These are phyloP conservation scores for Immersiella caudata DNA, from an alignment of 495 filamentous ascomycete genomes.

Conservation along the genomic window DNA sequence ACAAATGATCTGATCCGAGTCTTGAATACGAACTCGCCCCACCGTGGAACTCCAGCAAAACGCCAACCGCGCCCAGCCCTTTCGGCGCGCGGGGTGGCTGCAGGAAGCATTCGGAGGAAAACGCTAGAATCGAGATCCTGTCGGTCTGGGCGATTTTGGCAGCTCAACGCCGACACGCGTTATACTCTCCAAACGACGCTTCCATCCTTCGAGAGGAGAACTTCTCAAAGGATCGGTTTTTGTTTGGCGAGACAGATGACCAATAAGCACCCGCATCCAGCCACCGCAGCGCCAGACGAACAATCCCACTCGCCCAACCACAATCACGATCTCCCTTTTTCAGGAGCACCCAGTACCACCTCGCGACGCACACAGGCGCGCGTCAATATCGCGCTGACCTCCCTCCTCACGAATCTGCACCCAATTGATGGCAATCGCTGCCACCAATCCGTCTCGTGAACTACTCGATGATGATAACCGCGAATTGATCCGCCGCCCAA, in stretches of 20 bases:
- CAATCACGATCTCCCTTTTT: not conserved
- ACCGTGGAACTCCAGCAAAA: slow-evolving; percentile 2
- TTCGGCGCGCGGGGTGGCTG: not conserved
- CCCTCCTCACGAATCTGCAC: not conserved
- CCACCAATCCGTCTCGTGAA: not conserved
- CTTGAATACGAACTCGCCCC: not conserved
- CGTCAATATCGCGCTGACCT: slow-evolving; percentile 17
- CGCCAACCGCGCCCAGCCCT: not conserved
- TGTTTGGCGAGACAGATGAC: not conserved
- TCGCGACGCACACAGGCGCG: slow-evolving; percentile 8
- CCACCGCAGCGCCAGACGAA: not conserved
- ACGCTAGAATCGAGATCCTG: slow-evolving; percentile 2
- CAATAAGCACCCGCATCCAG: not conserved
- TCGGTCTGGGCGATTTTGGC: not conserved
- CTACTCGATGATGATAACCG: not conserved
- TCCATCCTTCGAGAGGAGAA: not conserved
- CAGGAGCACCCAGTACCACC: not conserved
- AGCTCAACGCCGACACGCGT: not conserved
- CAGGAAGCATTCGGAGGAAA: not conserved
- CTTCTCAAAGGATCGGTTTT: not conserved
- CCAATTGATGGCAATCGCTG: not conserved
- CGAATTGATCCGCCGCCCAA: not conserved
- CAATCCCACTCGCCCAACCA: not conserved
- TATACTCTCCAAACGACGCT: not conserved
- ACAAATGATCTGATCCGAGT: not conserved